These are phyloP conservation scores for Quercus variabilis DNA, from an alignment of 306 rosid species.

Conservation along the genomic window DNA sequence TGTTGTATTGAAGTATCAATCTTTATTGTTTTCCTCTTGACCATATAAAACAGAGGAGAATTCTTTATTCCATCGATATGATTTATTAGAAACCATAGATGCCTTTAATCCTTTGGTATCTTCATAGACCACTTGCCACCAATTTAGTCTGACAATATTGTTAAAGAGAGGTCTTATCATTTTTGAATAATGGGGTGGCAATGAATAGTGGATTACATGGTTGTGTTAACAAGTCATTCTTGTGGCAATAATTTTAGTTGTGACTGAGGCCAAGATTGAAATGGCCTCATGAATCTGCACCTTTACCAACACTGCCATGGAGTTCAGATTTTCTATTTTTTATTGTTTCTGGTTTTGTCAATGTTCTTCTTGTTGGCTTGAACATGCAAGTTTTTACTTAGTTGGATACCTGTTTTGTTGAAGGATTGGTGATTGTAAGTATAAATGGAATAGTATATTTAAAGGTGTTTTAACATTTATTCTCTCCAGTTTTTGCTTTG, in stretches of 20 bases:
- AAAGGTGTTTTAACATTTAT: neutral
- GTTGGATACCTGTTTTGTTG: neutral
- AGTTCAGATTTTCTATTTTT: neutral
- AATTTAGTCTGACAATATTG: neutral
- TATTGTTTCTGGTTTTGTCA: neutral
- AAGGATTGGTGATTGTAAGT: neutral
- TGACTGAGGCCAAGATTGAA: neutral
- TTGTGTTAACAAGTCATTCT: neutral
- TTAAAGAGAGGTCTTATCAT: neutral
- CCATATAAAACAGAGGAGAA: neutral
- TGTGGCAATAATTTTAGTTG: neutral
- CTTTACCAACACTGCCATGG: neutral
- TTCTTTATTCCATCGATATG: neutral
- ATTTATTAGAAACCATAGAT: neutral
- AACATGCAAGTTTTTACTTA: neutral
- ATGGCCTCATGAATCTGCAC: neutral
- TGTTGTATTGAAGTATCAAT: neutral
- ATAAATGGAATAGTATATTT: neutral
- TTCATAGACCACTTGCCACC: neutral
- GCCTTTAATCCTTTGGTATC: neutral
- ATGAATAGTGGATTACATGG: neutral
- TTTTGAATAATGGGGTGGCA: neutral
- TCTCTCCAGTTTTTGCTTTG: neutral
- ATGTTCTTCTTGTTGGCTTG: neutral
- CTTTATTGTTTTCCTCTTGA: neutral